Evolutionary conservation across 2,329 filamentous ascomycete species (phyloP), one percentile per base, ranked within the genome.

Genomic region (Fusarium xyrophilum): DNA sequence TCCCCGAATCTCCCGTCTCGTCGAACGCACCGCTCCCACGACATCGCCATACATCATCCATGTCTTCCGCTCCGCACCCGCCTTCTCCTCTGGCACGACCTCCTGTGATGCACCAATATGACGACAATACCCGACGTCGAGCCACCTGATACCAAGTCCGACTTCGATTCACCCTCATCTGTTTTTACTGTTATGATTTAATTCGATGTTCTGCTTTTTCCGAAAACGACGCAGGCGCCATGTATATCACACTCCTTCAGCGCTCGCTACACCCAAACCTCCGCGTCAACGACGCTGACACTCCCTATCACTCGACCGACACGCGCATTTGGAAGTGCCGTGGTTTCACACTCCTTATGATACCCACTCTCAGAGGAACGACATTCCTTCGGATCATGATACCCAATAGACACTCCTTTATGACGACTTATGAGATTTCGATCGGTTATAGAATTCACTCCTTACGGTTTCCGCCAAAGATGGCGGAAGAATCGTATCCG

Each of bases 1-100:
- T 80, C 25, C 81, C 83, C 59, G 82, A 84, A 71, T 83, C 82
- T 42, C 82, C 82, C 15, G 66, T 81, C 38, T 73, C 80, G 25
- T 76, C 75, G 56, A 75, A 73, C 62, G 72, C 75, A 56, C 69
- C 75, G 30, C 73, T 77, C 63, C 77, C 78, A 56, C 79, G 80
- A 72, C 80, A 83, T 73, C 75, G 80, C 69, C 75, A 77, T 70
- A 77, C 76, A 56, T 65, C 76, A 63, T 76, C 79, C 55, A 60
- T 76, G 68, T 75, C 80, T 67, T 76, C 77, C 46, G 72, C 68
- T 38, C 72, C 77, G 69, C 75, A 80, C 73, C 70, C 77, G 63
- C 73, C 75, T 17, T 80, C 78, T 50, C 77, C 79, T 44, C 74
- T 79, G 38, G 70, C 74, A 46, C 78, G 76, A 65, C 65, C 74